These are phyloP conservation scores for Drechslerella coelobrocha DNA, from an alignment of 2,329 filamentous ascomycete genomes.

Conservation along the genomic window DNA sequence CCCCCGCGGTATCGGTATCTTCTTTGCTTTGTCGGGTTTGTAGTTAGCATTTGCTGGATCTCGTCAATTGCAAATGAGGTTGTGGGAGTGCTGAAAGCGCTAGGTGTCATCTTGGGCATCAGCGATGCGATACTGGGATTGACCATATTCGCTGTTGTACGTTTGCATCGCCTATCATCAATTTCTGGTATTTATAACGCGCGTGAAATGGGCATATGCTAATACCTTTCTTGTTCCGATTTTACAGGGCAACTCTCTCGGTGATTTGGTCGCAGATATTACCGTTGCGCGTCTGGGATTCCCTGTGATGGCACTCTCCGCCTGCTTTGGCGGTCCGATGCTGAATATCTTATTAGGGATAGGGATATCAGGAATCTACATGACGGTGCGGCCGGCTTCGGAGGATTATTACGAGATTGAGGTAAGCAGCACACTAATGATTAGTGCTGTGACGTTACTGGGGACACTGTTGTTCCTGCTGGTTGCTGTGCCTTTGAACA, in stretches of 20 bases:
- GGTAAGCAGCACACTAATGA: constrained; percentile 81
- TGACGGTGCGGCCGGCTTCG: constrained; percentile 79
- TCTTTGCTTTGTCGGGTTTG: constrained; percentile 86
- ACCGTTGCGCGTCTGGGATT: constrained; percentile 92
- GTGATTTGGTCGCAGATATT: constrained; percentile 91
- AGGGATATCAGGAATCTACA: constrained; percentile 86
- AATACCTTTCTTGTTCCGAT: not conserved
- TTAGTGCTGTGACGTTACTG: constrained; percentile 83
- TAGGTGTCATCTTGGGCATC: constrained; percentile 90
- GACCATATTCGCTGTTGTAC: constrained; percentile 84
- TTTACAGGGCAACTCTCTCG: constrained; percentile 88
- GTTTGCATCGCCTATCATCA: not conserved
- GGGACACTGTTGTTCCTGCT: constrained; percentile 79
- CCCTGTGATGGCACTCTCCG: constrained; percentile 92
- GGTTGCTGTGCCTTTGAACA: constrained; percentile 80
- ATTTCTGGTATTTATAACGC: not conserved
- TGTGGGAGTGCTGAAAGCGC: constrained; percentile 88
- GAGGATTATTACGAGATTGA: constrained; percentile 83
- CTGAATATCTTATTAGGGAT: constrained; percentile 95
- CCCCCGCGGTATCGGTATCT: constrained; percentile 77
- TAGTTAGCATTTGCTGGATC: constrained; percentile 94
- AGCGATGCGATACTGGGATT: constrained; percentile 93
- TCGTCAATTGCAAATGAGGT: constrained; percentile 95
- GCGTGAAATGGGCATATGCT: not conserved
- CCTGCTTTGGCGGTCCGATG: constrained; percentile 98